Evolutionary conservation across 1,139 yeast species (phyloP), one percentile per base, ranked within the genome.

Genomic region (Kodamaea ohmeri): DNA sequence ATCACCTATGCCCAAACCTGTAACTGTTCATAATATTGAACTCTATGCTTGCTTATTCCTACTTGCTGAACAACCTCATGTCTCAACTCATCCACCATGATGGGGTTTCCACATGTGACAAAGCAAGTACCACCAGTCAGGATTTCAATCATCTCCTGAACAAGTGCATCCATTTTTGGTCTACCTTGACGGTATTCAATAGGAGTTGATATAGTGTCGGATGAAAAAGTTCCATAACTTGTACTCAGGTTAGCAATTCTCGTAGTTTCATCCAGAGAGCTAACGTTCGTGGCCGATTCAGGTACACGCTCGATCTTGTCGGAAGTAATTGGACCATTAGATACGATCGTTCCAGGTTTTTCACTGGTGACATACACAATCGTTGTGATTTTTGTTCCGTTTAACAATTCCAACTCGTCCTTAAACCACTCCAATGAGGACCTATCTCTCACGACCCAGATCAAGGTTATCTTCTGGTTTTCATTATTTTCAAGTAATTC

Each of bases 31-130:
- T 38, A 49, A 35, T 45, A 50, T 22, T 50, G 51, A 3, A 49
- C 45, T 28, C 45, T 38, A 18, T 31, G 27, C 12, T 38, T 38
- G 6, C 40, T 39, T 5, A 41, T 40, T 11, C 30, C 35, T 6
- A 45, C 13, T 22, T 38, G 34, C 8, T 37, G 25, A 17, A 40
- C 48, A 4, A 47, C 50, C 14, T 42, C 42, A 12, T 43, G 36
- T 18, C 50, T 20, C 11, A 46, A 8, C 25, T 47, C 46, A 43
- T 48, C 46, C 29, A 47, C 68, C 69, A 64, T 63, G 4, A 49
- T 44, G 3, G 69, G 68, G 43, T 63, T 67, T 3, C 69, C 70
- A 49, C 70, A 64, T 3, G 66, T 60, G 6, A 63, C 56, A 37
- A 64, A 63, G 6, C 67, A 65, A 12, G 61, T 52, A 5, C 63